Evolutionary conservation across 2,329 filamentous ascomycete genomes (phyloP).

Genomic region (Amylocarpus encephaloides): DNA sequence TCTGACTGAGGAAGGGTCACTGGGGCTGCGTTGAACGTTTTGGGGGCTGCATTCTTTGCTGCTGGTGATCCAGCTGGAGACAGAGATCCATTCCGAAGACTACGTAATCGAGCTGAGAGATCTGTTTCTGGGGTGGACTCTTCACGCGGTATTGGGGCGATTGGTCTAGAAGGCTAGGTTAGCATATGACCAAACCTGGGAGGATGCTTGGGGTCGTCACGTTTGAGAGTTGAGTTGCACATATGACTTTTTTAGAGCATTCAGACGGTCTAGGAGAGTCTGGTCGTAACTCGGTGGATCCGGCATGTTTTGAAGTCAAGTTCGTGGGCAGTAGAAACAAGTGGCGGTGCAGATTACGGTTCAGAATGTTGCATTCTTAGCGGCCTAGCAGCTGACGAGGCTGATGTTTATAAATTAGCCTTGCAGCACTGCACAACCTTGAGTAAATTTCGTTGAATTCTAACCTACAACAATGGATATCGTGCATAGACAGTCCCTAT

Average conservation of each 20-base stretch:
- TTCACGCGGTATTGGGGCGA: conserved; percentile 4
- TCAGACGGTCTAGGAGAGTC: conserved; percentile 27
- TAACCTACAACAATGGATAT: no score
- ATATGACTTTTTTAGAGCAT: conserved; percentile 30
- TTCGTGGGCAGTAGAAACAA: background rate
- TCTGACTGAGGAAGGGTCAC: background rate
- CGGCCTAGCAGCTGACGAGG: conserved; percentile 13
- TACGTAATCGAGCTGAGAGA: conserved; percentile 26
- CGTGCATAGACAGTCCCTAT: background rate
- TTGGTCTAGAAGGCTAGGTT: conserved; percentile 7
- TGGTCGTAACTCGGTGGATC: conserved; percentile 26
- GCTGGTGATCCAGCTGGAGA: conserved; percentile 15
- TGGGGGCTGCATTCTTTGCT: conserved; percentile 2
- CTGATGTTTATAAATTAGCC: conserved; percentile 23
- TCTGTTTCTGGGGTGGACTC: conserved; percentile 22
- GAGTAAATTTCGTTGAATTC: no score
- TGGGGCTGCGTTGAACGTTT: background rate
- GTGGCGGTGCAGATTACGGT: no score
- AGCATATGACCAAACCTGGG: conserved; percentile 10
- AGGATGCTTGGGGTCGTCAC: conserved; percentile 11
- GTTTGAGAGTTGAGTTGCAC: conserved; percentile 23
- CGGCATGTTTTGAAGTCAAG: conserved; percentile 19
- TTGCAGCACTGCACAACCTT: conserved; percentile 4
- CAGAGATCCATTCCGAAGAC: conserved; percentile 24
- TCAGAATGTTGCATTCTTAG: background rate